phyloP scores from a whole-genome alignment of 148 eudicot genomes.

The Chenopodium berlandieri region DNA sequence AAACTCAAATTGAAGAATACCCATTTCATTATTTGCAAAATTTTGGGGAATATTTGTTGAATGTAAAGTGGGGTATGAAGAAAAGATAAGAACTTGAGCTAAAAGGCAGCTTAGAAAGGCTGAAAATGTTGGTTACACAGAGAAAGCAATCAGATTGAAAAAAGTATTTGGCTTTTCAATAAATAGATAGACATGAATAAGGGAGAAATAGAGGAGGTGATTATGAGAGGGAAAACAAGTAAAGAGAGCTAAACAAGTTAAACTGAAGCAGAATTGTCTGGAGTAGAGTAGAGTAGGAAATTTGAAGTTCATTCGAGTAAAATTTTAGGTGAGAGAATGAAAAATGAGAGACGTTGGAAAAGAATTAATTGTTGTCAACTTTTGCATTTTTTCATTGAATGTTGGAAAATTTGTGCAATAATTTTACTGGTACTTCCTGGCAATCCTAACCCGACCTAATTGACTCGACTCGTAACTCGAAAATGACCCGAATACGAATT shows the following conservation, averaged over 20 bases:
- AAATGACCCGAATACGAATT: too few relatives aligned
- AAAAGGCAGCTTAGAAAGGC: not conserved
- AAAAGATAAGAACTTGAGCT: slow-evolving; percentile 15
- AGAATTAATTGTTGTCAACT: too few relatives aligned
- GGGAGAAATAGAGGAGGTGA: not conserved
- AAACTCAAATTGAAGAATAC: slow-evolving; percentile 21
- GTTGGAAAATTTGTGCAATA: too few relatives aligned
- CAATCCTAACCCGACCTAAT: too few relatives aligned
- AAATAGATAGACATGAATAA: slow-evolving; percentile 2
- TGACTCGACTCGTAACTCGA: too few relatives aligned
- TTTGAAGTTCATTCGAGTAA: not conserved
- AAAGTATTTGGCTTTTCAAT: slow-evolving; percentile 13
- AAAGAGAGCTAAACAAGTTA: not conserved
- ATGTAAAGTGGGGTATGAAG: not conserved
- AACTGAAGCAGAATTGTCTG: not conserved
- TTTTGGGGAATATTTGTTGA: not conserved
- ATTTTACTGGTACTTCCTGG: too few relatives aligned
- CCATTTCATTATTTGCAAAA: slow-evolving; percentile 15
- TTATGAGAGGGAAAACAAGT: not conserved
- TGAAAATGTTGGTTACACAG: not conserved
- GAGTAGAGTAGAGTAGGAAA: not conserved
- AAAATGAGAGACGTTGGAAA: too few relatives aligned
- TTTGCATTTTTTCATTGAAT: too few relatives aligned
- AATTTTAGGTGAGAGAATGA: too few relatives aligned
- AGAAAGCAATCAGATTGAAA: not conserved